Conservation (phyloP, 192 early-diverging fungal species). For the Podochytrium sp. region DNA sequence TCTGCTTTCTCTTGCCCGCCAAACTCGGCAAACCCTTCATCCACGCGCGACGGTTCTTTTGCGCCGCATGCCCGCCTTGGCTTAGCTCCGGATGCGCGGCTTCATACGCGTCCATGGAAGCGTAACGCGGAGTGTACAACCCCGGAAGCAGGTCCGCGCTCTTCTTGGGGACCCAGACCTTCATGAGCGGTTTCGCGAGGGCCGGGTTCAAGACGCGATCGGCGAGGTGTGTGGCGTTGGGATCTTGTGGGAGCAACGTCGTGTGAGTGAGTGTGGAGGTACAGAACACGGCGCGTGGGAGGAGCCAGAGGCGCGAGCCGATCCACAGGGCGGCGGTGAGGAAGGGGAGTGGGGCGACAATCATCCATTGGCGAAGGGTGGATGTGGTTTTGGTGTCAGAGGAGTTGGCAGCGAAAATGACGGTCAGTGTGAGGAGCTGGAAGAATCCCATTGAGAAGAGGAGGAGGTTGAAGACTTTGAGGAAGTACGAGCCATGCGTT, state of each 20-base stretch:
- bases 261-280: constrained; percentile 4
- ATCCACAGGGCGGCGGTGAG: constrained; percentile 41
- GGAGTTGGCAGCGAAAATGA: constrained; percentile 35
- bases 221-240: constrained; percentile 21
- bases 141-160: constrained; percentile 25
- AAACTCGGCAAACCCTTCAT: constrained; percentile 15
- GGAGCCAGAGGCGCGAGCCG: constrained; percentile 20
- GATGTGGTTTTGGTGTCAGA: neutral
- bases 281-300: constrained; percentile 34
- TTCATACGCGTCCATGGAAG: constrained; percentile 36
- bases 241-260: neutral
- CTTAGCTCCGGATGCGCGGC: constrained; percentile 10
- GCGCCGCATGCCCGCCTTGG: neutral
- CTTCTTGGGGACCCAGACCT: constrained; percentile 44
- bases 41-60: constrained; percentile 4
- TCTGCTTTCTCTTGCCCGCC: constrained; percentile 17
- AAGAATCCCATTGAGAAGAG: constrained; percentile 36
- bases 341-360: constrained; percentile 30
- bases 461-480: constrained; percentile 47
- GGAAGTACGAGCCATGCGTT: constrained; percentile 44
- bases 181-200: constrained; percentile 44
- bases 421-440: constrained; percentile 48
- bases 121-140: constrained; percentile 35
- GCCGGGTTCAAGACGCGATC: constrained; percentile 49
- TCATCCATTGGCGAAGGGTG: constrained; percentile 25